These are phyloP conservation scores for Urostyla sp. DNA, from an alignment of 73 alveolate species.

Conservation along the genomic window DNA sequence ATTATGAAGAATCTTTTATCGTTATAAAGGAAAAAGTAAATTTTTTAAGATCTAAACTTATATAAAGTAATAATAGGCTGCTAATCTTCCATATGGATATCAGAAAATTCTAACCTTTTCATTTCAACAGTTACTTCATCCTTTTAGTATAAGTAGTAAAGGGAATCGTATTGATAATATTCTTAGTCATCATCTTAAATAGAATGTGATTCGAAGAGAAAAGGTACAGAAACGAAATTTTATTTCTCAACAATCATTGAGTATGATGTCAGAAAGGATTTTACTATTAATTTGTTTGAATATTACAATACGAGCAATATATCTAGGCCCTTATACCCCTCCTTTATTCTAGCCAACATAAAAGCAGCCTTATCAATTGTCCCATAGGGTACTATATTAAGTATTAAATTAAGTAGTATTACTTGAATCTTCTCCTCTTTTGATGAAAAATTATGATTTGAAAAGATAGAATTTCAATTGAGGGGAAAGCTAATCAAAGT, in stretches of 20 bases:
- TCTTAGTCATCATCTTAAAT: no score
- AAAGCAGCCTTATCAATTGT: conserved; percentile 24
- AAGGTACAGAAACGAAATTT: no score
- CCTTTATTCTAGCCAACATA: conserved; percentile 10
- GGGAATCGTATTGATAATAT: no score
- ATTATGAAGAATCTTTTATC: no score
- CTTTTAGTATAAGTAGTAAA: no score
- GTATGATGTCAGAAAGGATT: conserved; percentile 12
- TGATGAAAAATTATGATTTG: not conserved
- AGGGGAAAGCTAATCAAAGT: not conserved
- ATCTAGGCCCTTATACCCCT: conserved; percentile 30
- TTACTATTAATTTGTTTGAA: not conserved
- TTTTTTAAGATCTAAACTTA: no score
- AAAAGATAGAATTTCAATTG: conserved; percentile 1
- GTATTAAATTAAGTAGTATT: not conserved
- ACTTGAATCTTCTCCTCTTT: not conserved
- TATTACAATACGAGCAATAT: conserved; percentile 3
- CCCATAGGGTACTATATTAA: conserved; percentile 39
- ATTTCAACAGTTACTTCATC: no score
- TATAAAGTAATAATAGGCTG: no score
- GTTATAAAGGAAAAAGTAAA: no score
- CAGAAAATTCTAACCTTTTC: no score
- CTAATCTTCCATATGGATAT: no score
- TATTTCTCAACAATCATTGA: conserved; percentile 17
- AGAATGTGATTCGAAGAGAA: no score